Base-by-base conservation (phyloP, 257 asterid genomes). In the Parsonsia alboflavescens region DNA sequence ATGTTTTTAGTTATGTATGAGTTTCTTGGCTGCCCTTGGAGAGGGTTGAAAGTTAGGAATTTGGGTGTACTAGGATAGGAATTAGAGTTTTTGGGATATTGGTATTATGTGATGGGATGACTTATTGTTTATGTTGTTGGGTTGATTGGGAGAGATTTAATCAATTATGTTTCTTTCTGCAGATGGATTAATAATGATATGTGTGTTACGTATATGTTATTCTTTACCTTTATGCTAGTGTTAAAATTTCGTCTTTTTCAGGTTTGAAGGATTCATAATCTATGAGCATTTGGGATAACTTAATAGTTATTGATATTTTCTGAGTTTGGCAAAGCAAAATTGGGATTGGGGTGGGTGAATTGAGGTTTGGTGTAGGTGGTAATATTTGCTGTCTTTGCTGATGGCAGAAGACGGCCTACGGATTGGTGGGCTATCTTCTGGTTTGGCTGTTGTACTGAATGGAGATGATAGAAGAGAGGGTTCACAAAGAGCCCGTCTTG, bases 401-500 rank as follows among this genome's bases (percentile, higher is more conserved):
- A 93, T 93, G 98, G 97, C 94, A 58, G 97, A 91, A 59, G 97
- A 93, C 50, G 79, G 89, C 91, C 93, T 76, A 73, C 85, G 89
- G 53, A 84, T 83, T 68, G 90, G 90, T 80, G 96, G 97, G 84
- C 81, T 86, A 73, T 85, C 96, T 82, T 85, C 98, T 41, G 98
- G 98, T 65, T 84, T 93, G 85, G 97, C 98, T 57, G 89, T 90
- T 67, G 91, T 93, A 46, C 74, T 93, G 84, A 88, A 88, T n/a
- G 85, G 87, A 21, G 86, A 84, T 77, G 87, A 81, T 54, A 88
- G 80, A 80, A 90, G 77, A 74, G 89, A 89, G 76, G 82, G 89
- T 81, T 84, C 94, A 41, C 93, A 89, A 75, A 89, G 86, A 75
- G 75, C 87, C 26, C 96, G 80, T 68, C 82, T 90, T 68, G 87